Conservation (phyloP, 1,284 basidiomycete species). For the Termitomyces sp. region DNA sequence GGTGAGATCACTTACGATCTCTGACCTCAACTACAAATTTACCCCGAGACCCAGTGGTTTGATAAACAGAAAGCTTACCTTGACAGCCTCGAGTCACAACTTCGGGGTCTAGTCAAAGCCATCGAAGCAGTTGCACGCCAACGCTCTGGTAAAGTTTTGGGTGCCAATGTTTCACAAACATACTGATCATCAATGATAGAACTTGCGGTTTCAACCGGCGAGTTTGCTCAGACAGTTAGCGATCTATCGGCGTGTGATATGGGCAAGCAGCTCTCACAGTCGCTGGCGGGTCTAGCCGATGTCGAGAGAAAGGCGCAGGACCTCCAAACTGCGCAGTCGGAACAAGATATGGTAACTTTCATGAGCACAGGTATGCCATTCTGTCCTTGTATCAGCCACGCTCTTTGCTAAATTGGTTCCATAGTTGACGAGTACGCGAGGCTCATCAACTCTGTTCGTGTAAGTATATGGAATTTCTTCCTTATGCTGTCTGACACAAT, state of each 20-base stretch:
- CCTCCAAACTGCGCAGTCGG: slow-evolving; percentile 65
- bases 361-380: slow-evolving; percentile 62
- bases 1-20: slow-evolving; percentile 34
- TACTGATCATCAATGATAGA: slow-evolving; percentile 38
- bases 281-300: slow-evolving; percentile 65
- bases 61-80: slow-evolving; percentile 83
- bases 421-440: slow-evolving; percentile 88
- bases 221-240: slow-evolving; percentile 65
- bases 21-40: background rate
- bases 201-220: slow-evolving; percentile 58
- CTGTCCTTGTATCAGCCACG: background rate
- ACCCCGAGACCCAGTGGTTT: slow-evolving; percentile 72
- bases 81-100: slow-evolving; percentile 85
- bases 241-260: slow-evolving; percentile 74
- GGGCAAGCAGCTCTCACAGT: slow-evolving; percentile 65
- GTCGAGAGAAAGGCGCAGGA: slow-evolving; percentile 72
- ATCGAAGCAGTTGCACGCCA: slow-evolving; percentile 82
- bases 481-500: background rate
- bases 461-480: slow-evolving; percentile 32
- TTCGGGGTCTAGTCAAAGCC: slow-evolving; percentile 81
- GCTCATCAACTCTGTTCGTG: slow-evolving; percentile 85
- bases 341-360: slow-evolving; percentile 73
- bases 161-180: background rate
- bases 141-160: slow-evolving; percentile 50
- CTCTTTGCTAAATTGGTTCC: background rate